Evolutionary conservation across 176 grass and related monocot species (phyloP).

Genomic region (Musa beccarii): DNA sequence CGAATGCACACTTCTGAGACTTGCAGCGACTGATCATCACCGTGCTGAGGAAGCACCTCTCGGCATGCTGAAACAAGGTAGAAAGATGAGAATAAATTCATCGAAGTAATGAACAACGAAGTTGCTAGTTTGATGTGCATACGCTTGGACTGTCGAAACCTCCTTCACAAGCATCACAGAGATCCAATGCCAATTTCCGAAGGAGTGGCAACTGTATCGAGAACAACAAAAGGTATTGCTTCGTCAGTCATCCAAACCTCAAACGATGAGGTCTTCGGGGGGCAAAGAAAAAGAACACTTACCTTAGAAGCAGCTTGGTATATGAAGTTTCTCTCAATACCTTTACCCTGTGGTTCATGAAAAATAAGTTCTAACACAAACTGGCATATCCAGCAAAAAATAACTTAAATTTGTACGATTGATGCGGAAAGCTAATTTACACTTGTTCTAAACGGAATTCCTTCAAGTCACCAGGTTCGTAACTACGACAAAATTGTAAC

Average conservation of each 20-base stretch:
- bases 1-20: slow-evolving; percentile 35
- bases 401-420: too few species aligned
- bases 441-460: too few species aligned
- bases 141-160: slow-evolving; percentile 67
- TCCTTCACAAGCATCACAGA: slow-evolving; percentile 65
- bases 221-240: background rate
- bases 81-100: background rate
- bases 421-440: too few species aligned
- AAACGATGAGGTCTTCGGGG: background rate
- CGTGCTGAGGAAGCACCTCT: slow-evolving; percentile 33
- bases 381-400: too few species aligned
- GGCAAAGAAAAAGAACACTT: background rate
- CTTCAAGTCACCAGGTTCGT: too few species aligned
- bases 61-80: slow-evolving; percentile 14
- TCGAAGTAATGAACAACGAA: background rate
- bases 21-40: slow-evolving; percentile 73
- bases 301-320: slow-evolving; percentile 50
- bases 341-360: slow-evolving; percentile 43
- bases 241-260: background rate
- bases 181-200: slow-evolving; percentile 51
- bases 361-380: background rate
- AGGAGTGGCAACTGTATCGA: slow-evolving; percentile 47
- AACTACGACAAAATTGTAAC: too few species aligned
- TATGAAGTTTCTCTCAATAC: slow-evolving; percentile 54
- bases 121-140: slow-evolving; percentile 5